Evolutionary conservation across 169 alveolate genomes (phyloP), one percentile per base, ranked within the genome.

Genomic region (Plasmodium relictum): DNA sequence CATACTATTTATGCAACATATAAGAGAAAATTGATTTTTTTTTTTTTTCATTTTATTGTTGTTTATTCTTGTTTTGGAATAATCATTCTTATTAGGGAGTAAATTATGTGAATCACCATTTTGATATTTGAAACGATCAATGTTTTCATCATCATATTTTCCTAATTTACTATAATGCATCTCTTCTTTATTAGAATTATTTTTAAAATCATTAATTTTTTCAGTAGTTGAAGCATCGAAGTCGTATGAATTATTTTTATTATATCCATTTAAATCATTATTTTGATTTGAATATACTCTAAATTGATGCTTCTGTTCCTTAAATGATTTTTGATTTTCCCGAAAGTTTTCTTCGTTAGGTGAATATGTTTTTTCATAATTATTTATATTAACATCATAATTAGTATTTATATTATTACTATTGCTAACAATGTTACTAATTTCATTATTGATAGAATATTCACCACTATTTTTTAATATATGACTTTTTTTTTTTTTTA

Each of bases 1-100:
- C 16, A 86, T 71, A 37, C 92, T 86, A 71, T 86, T 86, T 22
- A 86, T 58, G 44, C 92, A 86, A n/a, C 92, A 86, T n/a, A 71
- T 56, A 1, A 65, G 85, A 12, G 83, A 16, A 61, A 52, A 80
- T n/a, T 54, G n/a, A 8, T 56, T 50, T 80, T 45, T 66, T 39
- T 24, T 66, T 7, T 45, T 39, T 44, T 9, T 66, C 22, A 6
- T 31, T 16, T 44, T 44, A 20, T 10, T 69, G 5, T 5, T 48
- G 10, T 8, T 8, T 70, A 12, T 44, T 2, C 14, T 54, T 0
- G 8, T 54, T 54, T 16, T 54, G 6, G 22, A 16, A 3, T 54
- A 18, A 16, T 54, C 24, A 2, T 54, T 54, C 6, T 16, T 24
- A 54, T 24, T 2, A 7, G 22, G 14, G 14, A 18, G 18, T 54